A percentile compares a stretch with the other conserved stretches of the same genome.
These are phyloP conservation scores for Ogataea sp. DNA, from an alignment of 805 yeast genomes.

Conservation along the genomic window DNA sequence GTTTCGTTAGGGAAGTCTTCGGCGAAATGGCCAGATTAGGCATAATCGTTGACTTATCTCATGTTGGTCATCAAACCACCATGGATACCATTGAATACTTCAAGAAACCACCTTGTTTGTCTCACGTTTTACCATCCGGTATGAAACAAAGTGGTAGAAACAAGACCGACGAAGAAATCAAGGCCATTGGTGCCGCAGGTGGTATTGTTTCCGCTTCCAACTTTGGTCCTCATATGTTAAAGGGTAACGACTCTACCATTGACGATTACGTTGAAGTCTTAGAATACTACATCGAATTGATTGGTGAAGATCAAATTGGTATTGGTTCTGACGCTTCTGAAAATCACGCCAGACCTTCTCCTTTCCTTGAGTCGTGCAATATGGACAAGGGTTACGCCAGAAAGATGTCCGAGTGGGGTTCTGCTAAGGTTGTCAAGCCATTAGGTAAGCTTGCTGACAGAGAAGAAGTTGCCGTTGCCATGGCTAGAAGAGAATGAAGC, in stretches of 20 bases:
- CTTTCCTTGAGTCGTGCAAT: constrained; percentile 14
- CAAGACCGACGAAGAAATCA: constrained; percentile 13
- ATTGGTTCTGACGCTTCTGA: constrained; percentile 38
- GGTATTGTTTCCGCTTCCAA: constrained; percentile 14
- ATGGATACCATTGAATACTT: constrained; percentile 24
- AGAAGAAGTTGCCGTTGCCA: constrained; percentile 13
- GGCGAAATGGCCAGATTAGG: constrained; percentile 42
- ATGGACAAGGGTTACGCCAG: constrained; percentile 13
- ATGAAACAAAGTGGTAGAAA: constrained; percentile 12
- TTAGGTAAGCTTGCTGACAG: constrained; percentile 13
- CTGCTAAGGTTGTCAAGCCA: constrained; percentile 12
- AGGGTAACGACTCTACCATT: constrained; percentile 24
- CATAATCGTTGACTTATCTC: constrained; percentile 41
- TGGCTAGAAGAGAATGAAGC: constrained; percentile 13
- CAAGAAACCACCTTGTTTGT: constrained; percentile 23
- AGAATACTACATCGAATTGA: constrained; percentile 28
- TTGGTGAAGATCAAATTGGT: constrained; percentile 43
- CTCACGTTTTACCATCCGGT: constrained; percentile 12
- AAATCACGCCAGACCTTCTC: constrained; percentile 14
- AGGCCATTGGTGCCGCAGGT: constrained; percentile 12
- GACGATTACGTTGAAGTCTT: constrained; percentile 39
- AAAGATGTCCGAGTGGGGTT: constrained; percentile 15
- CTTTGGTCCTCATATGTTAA: constrained; percentile 14
- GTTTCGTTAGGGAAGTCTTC: constrained; percentile 30
- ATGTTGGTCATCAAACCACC: constrained; percentile 40